A percentile compares a stretch with the other conserved stretches of the same genome.
phyloP scores from a whole-genome alignment of 2,329 filamentous ascomycete species.

The Penicillium aurantiogriseum region DNA sequence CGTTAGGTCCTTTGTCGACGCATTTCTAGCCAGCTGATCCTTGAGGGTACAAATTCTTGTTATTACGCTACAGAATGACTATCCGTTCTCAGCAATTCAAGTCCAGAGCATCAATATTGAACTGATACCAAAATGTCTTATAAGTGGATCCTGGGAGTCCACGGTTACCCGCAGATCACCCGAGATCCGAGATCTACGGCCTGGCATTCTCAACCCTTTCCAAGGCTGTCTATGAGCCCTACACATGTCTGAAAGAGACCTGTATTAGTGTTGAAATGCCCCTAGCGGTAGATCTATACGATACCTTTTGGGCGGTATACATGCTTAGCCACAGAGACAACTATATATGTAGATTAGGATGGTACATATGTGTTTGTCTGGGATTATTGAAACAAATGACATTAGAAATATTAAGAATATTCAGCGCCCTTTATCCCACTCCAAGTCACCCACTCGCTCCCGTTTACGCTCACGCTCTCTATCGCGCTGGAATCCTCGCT shows the following conservation, averaged over 20 bases:
- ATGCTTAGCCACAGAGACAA: neutral
- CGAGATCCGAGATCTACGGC: neutral
- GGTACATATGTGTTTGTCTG: neutral
- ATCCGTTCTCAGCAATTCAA: neutral
- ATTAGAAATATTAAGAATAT: neutral
- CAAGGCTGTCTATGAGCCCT: neutral
- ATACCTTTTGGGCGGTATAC: neutral
- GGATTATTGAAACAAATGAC: neutral
- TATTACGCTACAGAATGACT: neutral
- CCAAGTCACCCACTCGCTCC: constrained; percentile 34
- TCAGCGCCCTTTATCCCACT: constrained; percentile 35
- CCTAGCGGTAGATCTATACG: neutral
- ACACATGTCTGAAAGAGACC: neutral
- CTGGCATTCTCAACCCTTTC: neutral
- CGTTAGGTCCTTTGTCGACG: neutral
- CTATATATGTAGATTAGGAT: neutral
- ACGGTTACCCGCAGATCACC: neutral
- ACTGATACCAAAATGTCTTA: neutral
- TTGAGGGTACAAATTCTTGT: neutral
- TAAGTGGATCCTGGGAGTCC: neutral
- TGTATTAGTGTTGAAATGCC: neutral
- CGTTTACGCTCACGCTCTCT: constrained; percentile 39
- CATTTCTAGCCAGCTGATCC: neutral
- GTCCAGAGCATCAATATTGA: neutral
- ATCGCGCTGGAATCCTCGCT: constrained; percentile 51